Conservation (phyloP, 2,329 filamentous ascomycete species). For the Dactylellina sp. region DNA sequence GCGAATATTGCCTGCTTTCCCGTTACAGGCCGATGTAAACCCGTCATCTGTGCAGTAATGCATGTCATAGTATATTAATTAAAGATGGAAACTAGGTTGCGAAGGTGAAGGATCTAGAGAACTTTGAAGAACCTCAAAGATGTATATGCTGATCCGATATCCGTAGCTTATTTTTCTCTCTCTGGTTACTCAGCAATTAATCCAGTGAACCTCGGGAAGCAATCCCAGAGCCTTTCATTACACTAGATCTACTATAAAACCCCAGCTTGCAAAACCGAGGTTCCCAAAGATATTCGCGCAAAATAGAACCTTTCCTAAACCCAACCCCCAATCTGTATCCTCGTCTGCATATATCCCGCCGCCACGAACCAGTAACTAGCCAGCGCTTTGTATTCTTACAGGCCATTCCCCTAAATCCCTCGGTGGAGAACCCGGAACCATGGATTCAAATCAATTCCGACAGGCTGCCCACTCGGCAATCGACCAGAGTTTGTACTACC, state of each 20-base stretch:
- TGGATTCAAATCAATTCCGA: constrained; percentile 84
- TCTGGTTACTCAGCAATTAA: not conserved
- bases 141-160: not conserved
- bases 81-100: no score
- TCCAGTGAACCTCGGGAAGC: not conserved
- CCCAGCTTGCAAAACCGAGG: not conserved
- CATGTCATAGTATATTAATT: no score
- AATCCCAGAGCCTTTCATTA: no score
- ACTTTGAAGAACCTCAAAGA: constrained; percentile 22
- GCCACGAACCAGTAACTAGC: not conserved
- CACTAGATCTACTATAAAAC: not conserved
- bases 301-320: not conserved
- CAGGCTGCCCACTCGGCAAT: constrained; percentile 80
- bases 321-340: not conserved
- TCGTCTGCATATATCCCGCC: not conserved
- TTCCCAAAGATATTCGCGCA: not conserved
- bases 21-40: no score
- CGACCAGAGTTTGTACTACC: constrained; percentile 77
- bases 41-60: no score
- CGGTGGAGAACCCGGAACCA: constrained; percentile 63
- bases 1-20: no score
- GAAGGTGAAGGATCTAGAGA: constrained; percentile 35
- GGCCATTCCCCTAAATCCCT: constrained; percentile 6
- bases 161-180: not conserved
- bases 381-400: no score